These are phyloP conservation scores for Crepidotus variabilis DNA, from an alignment of 768 basidiomycete species.

Conservation along the genomic window DNA sequence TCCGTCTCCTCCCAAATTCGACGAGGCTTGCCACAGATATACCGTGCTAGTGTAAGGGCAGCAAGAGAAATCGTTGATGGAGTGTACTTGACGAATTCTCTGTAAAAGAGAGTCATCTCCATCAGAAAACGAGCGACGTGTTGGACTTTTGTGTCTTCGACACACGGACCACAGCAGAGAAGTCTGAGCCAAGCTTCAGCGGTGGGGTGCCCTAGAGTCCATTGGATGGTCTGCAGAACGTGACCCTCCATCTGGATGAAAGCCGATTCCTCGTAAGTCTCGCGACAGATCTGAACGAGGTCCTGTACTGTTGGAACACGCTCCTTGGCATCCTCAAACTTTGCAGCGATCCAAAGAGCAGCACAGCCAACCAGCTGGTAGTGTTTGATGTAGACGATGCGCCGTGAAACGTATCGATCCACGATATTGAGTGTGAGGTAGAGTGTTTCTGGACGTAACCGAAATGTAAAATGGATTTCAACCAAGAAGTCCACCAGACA, in stretches of 20 bases:
- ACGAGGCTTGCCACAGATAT: slow-evolving; percentile 78
- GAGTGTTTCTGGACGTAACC: slow-evolving; percentile 95
- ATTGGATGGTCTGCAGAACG: slow-evolving; percentile 92
- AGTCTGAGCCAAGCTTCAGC: slow-evolving; percentile 96
- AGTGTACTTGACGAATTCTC: slow-evolving; percentile 85
- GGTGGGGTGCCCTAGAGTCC: slow-evolving; percentile 95
- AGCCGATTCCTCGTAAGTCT: slow-evolving; percentile 95
- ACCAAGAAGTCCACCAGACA: slow-evolving; percentile 98
- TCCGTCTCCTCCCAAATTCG: slow-evolving; percentile 82
- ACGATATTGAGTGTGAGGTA: slow-evolving; percentile 99
- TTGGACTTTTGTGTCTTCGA: slow-evolving; percentile 88
- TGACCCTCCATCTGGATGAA: slow-evolving; percentile 99
- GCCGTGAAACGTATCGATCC: slow-evolving; percentile 98
- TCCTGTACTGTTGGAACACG: slow-evolving; percentile 95
- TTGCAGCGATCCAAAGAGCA: slow-evolving; percentile 98
- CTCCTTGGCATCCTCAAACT: slow-evolving; percentile 99
- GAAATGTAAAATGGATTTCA: slow-evolving; percentile 97
- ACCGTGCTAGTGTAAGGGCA: slow-evolving; percentile 83
- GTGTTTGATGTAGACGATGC: slow-evolving; percentile 98
- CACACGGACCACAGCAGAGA: slow-evolving; percentile 67
- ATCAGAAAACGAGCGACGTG: slow-evolving; percentile 97
- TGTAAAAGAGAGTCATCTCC: slow-evolving; percentile 98
- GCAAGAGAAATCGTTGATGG: slow-evolving; percentile 90
- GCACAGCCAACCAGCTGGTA: slow-evolving; percentile 99
- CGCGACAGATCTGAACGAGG: slow-evolving; percentile 90